Evolutionary conservation across 257 asterid species (phyloP).

Genomic region (Solanum lycopersicoides): DNA sequence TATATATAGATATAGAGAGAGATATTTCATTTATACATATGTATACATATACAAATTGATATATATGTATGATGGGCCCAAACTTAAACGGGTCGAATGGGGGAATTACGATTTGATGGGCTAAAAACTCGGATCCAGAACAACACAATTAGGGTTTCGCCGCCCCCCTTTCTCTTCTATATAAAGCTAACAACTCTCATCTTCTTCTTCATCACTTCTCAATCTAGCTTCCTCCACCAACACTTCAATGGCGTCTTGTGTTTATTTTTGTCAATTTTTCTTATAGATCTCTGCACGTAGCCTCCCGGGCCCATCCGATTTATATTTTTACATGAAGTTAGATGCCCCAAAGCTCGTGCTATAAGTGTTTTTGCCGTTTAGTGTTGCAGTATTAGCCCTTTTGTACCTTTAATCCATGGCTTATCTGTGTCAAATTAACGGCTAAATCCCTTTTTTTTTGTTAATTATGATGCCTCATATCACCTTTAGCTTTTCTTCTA

Average conservation of each 20-base stretch:
- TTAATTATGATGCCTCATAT: background rate
- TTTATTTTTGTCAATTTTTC: background rate
- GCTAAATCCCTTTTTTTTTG: background rate
- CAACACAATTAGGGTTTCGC: background rate
- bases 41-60: no score
- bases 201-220: background rate
- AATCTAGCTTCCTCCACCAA: background rate
- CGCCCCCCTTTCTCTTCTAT: background rate
- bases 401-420: conserved; percentile 1
- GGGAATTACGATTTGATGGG: background rate
- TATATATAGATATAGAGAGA: no score
- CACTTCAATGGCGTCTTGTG: background rate
- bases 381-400: conserved; percentile 1
- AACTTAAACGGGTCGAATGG: background rate
- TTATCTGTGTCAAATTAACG: conserved; percentile 5
- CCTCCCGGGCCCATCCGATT: conserved; percentile 3
- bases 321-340: background rate
- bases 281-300: background rate
- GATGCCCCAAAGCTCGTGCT: conserved; percentile 7
- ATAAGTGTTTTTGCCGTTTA: background rate
- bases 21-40: no score
- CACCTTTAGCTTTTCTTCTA: background rate
- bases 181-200: background rate
- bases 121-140: background rate
- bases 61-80: background rate